Percentiles rank a stretch among this genome's conserved stretches.
phyloP scores from a whole-genome alignment of 1,139 yeast genomes.

The Maudiozyma humilis region DNA sequence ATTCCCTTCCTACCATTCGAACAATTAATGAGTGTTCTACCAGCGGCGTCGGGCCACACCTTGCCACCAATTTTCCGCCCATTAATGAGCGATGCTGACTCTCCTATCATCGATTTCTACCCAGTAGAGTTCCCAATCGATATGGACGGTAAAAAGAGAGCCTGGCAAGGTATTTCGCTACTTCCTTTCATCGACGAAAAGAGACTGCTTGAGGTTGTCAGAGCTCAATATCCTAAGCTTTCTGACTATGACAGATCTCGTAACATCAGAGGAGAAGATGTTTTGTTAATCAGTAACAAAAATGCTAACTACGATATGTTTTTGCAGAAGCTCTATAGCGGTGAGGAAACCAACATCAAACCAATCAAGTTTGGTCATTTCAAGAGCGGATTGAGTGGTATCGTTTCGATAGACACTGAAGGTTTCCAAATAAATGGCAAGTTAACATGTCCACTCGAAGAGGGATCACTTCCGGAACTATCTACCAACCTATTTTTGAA shows the following conservation, averaged over 20 bases:
- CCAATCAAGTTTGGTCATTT: slow-evolving; percentile 39
- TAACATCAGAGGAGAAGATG: slow-evolving; percentile 59
- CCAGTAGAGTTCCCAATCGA: slow-evolving; percentile 86
- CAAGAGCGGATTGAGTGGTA: slow-evolving; percentile 61
- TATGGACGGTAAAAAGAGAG: slow-evolving; percentile 90
- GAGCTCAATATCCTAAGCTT: slow-evolving; percentile 52
- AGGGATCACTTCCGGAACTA: slow-evolving; percentile 46
- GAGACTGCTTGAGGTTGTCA: slow-evolving; percentile 61
- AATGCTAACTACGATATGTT: slow-evolving; percentile 36
- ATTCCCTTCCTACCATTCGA: slow-evolving; percentile 88
- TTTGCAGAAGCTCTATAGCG: slow-evolving; percentile 28
- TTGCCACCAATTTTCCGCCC: slow-evolving; percentile 78
- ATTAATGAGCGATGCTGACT: slow-evolving; percentile 69
- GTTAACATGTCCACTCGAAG: slow-evolving; percentile 53
- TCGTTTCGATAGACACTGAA: slow-evolving; percentile 38
- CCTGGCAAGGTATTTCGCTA: slow-evolving; percentile 92
- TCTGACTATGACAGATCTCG: slow-evolving; percentile 63
- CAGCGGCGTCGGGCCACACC: slow-evolving; percentile 92
- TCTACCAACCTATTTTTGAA: slow-evolving; percentile 49
- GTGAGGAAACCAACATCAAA: slow-evolving; percentile 15
- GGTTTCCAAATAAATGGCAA: slow-evolving; percentile 42
- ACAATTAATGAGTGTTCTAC: slow-evolving; percentile 94
- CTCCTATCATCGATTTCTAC: slow-evolving; percentile 85
- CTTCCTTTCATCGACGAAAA: slow-evolving; percentile 83
- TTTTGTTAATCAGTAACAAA: slow-evolving; percentile 49